Conservation (phyloP, 2,329 filamentous ascomycete genomes). For the Trichoderma simmonsii region DNA sequence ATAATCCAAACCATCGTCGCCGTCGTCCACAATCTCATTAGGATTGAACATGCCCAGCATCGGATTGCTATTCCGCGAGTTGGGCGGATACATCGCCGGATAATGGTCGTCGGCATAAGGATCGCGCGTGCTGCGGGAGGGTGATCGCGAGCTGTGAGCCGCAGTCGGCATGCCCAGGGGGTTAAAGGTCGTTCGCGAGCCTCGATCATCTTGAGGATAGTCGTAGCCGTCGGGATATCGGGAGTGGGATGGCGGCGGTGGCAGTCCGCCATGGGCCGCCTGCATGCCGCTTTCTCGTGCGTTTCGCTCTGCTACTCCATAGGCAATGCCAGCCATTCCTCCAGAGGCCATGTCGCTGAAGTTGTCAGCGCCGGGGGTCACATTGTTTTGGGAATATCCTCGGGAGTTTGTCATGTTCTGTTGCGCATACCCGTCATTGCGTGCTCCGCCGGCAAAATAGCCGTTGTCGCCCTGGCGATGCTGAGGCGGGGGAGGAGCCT, state of each 20-base stretch:
- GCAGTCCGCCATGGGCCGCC: slow-evolving; percentile 48
- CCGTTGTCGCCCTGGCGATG: slow-evolving; percentile 4
- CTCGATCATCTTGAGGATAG: slow-evolving; percentile 24
- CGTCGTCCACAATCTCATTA: slow-evolving; percentile 78
- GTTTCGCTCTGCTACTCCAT: slow-evolving; percentile 62
- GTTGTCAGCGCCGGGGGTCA: slow-evolving; percentile 65
- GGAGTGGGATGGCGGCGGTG: slow-evolving; percentile 37
- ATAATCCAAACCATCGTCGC: slow-evolving; percentile 74
- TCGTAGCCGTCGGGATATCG: slow-evolving; percentile 24
- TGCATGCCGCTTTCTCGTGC: slow-evolving; percentile 63
- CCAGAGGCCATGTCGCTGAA: slow-evolving; percentile 60
- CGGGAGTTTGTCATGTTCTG: background rate
- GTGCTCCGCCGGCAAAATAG: slow-evolving; percentile 2
- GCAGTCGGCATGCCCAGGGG: slow-evolving; percentile 36
- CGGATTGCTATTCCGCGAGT: slow-evolving; percentile 43
- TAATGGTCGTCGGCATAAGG: slow-evolving; percentile 65
- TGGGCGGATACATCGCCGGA: slow-evolving; percentile 53
- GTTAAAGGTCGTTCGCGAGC: slow-evolving; percentile 40
- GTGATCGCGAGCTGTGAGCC: slow-evolving; percentile 39
- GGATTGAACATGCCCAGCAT: slow-evolving; percentile 66
- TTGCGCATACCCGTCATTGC: slow-evolving; percentile 11
- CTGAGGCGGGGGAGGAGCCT: slow-evolving; percentile 17
- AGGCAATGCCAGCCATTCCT: slow-evolving; percentile 66
- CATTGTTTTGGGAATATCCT: slow-evolving; percentile 30
- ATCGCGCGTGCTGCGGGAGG: slow-evolving; percentile 48